Percentiles rank a stretch among this genome's conserved stretches.
These are phyloP conservation scores for Pythium brachiatum DNA, from an alignment of 352 stramenopile genomes.

Conservation along the genomic window DNA sequence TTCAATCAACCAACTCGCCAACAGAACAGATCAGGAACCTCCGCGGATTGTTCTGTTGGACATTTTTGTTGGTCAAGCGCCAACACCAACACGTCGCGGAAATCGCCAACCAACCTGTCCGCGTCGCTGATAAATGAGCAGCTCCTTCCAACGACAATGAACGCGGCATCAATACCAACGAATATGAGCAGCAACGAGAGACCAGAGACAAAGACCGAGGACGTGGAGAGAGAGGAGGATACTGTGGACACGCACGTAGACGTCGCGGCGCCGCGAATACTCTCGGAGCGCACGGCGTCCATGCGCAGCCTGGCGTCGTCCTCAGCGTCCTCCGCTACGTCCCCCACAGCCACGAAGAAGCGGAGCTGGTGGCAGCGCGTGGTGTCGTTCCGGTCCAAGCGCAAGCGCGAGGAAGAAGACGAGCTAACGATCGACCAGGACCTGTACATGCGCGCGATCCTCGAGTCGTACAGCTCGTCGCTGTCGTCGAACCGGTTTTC, in stretches of 20 bases:
- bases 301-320: slow-evolving; percentile 12
- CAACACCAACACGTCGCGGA: background rate
- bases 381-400: slow-evolving; percentile 12
- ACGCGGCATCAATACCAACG: slow-evolving; percentile 1
- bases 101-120: background rate
- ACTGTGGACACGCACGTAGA: slow-evolving; percentile 12
- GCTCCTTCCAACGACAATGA: background rate
- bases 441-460: slow-evolving; percentile 67
- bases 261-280: slow-evolving; percentile 8
- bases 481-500: slow-evolving; percentile 64
- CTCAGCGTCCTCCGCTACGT: background rate
- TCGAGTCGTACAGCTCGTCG: slow-evolving; percentile 75
- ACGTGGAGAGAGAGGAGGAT: background rate
- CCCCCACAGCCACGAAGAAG: slow-evolving; percentile 10
- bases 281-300: slow-evolving; percentile 20
- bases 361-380: slow-evolving; percentile 23
- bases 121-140: background rate
- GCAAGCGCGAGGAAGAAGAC: slow-evolving; percentile 13
- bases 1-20: background rate
- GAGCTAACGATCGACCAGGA: slow-evolving; percentile 49
- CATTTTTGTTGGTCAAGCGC: too few species aligned
- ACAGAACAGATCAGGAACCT: background rate
- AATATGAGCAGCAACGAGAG: background rate
- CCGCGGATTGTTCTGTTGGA: background rate
- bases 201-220: background rate